Evolutionary conservation across 2,329 filamentous ascomycete species (phyloP).

Genomic region (Keithomyces neogunnii): DNA sequence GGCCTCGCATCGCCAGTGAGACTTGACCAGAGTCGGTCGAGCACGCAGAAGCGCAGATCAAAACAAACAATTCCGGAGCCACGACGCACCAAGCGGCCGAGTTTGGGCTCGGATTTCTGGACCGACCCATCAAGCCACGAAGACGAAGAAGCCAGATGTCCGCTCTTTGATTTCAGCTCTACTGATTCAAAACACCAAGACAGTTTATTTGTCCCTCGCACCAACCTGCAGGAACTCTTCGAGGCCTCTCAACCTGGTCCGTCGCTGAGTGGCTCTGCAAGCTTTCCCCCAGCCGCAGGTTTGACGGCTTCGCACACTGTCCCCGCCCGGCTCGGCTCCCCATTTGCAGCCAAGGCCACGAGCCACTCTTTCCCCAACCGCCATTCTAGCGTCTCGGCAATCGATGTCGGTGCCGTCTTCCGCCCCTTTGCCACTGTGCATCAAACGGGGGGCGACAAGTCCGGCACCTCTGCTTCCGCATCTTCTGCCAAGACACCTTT

Average conservation of each 20-base stretch:
- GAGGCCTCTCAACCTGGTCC: slow-evolving; percentile 18
- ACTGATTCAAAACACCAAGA: slow-evolving; percentile 23
- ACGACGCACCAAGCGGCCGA: slow-evolving; percentile 42
- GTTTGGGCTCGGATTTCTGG: slow-evolving; percentile 46
- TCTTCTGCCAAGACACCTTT: slow-evolving; percentile 34
- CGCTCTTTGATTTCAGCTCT: slow-evolving; percentile 25
- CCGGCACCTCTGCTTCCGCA: slow-evolving; percentile 7
- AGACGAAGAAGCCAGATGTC: slow-evolving; percentile 13
- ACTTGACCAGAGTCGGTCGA: slow-evolving; percentile 40
- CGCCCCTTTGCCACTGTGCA: slow-evolving; percentile 52
- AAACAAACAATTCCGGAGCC: slow-evolving; percentile 37
- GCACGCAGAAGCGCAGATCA: slow-evolving; percentile 47
- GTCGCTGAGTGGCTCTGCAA: not conserved
- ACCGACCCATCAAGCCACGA: slow-evolving; percentile 30
- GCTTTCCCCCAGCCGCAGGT: slow-evolving; percentile 3
- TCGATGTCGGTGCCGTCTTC: slow-evolving; percentile 35
- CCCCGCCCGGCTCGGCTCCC: slow-evolving; percentile 48
- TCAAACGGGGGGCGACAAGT: slow-evolving; percentile 28
- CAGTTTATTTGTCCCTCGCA: slow-evolving; percentile 31
- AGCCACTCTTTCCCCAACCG: slow-evolving; percentile 56
- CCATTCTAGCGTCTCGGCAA: slow-evolving; percentile 35
- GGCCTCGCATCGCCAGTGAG: slow-evolving; percentile 45
- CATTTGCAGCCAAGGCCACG: slow-evolving; percentile 41
- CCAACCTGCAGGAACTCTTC: slow-evolving; percentile 33
- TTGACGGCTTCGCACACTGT: slow-evolving; percentile 21